Percentiles rank a stretch among this genome's conserved stretches.
Conservation (phyloP, 1,284 basidiomycete genomes). For the Leccinum pachyderme region DNA sequence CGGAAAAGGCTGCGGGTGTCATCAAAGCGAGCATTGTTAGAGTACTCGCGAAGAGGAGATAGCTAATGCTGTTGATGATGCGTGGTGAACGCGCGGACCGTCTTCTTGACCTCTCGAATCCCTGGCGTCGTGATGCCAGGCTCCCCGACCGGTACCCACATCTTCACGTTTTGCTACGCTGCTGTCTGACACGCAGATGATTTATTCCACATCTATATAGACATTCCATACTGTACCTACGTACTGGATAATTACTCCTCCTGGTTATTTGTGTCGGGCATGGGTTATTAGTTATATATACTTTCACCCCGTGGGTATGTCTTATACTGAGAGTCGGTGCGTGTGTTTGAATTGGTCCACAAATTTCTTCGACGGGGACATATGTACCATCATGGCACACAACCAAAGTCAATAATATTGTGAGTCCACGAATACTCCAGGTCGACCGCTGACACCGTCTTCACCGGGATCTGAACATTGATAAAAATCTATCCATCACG, state of each 20-base stretch:
- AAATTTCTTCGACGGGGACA: neutral
- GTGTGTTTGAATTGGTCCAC: neutral
- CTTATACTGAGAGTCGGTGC: neutral
- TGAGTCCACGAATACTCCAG: no score
- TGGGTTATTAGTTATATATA: neutral
- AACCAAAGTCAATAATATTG: no score
- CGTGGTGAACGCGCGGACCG: neutral
- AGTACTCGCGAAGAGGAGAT: constrained; percentile 53
- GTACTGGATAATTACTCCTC: neutral
- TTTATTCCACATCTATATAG: neutral
- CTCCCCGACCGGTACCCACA: neutral
- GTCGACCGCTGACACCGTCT: no score
- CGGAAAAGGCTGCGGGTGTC: constrained; percentile 81
- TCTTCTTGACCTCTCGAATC: neutral
- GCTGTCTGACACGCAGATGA: neutral
- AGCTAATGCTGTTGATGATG: constrained; percentile 1
- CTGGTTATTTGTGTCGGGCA: neutral
- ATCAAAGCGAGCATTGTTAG: constrained; percentile 77
- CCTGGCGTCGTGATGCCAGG: neutral
- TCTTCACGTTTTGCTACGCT: neutral
- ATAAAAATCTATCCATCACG: no score
- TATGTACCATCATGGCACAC: no score
- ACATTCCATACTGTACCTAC: neutral
- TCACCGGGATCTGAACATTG: no score
- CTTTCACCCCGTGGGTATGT: neutral